phyloP scores from a whole-genome alignment of 768 basidiomycete species.

The Pleurotus sapidus region DNA sequence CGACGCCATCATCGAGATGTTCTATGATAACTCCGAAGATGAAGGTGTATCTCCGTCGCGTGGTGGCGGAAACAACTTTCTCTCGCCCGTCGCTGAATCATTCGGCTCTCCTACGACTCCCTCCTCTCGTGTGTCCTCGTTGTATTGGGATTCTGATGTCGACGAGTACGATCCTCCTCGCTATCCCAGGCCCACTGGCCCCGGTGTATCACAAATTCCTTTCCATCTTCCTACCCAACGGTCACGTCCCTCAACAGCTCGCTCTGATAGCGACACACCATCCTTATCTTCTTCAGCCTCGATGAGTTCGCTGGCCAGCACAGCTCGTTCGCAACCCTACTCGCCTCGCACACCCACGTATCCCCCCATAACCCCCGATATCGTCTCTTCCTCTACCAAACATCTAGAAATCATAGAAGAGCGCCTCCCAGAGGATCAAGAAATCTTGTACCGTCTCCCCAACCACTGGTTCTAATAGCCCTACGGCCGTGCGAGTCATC shows the following conservation, averaged over 20 bases:
- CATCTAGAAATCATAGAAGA: constrained; percentile 39
- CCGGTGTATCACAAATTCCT: constrained; percentile 8
- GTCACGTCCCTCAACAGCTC: constrained; percentile 21
- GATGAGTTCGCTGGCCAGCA: constrained; percentile 29
- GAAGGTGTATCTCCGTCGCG: background rate
- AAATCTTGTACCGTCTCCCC: constrained; percentile 3
- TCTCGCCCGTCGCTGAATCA: background rate
- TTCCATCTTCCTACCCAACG: constrained; percentile 32
- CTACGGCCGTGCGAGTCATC: constrained; percentile 12
- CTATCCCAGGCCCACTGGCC: constrained; percentile 14
- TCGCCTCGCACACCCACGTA: constrained; percentile 12
- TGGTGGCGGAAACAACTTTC: background rate
- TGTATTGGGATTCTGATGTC: constrained; percentile 32
- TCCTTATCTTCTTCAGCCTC: constrained; percentile 43
- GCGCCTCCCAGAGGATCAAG: constrained; percentile 18
- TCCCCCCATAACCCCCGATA: constrained; percentile 25
- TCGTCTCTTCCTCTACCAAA: constrained; percentile 22
- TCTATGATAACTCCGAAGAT: constrained; percentile 3
- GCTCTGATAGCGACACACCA: constrained; percentile 43
- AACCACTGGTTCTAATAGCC: constrained; percentile 3
- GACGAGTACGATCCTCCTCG: constrained; percentile 27
- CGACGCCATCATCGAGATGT: background rate
- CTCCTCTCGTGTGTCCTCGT: constrained; percentile 4
- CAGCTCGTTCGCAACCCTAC: constrained; percentile 20
- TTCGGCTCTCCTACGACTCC: background rate